Evolutionary conservation across 768 basidiomycete genomes (phyloP).

Genomic region (Nevesoporus exiguus): DNA sequence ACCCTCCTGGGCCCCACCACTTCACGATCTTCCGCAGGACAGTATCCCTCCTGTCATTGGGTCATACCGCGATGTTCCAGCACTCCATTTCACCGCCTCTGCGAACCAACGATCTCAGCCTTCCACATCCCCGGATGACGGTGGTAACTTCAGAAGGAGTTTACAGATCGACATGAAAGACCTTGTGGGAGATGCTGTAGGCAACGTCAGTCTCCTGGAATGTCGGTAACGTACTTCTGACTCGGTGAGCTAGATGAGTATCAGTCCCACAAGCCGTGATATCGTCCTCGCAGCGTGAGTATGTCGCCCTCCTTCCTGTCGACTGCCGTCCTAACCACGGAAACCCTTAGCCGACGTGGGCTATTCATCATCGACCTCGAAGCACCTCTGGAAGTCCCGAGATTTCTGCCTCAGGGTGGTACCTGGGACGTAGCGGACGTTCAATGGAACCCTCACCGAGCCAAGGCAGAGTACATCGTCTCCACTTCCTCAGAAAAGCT

Average conservation of each 20-base stretch:
- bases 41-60: constrained; percentile 14
- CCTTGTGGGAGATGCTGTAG: constrained; percentile 77
- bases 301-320: background rate
- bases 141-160: constrained; percentile 53
- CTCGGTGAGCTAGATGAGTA: constrained; percentile 67
- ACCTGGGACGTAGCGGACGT: constrained; percentile 95
- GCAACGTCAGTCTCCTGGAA: constrained; percentile 54
- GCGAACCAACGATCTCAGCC: constrained; percentile 14
- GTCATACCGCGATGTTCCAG: constrained; percentile 31
- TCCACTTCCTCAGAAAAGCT: constrained; percentile 88
- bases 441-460: constrained; percentile 86
- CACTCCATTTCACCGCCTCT: constrained; percentile 16
- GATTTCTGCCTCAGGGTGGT: constrained; percentile 94
- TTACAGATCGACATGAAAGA: constrained; percentile 78
- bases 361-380: constrained; percentile 95
- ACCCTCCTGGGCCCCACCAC: constrained; percentile 33
- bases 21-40: constrained; percentile 27
- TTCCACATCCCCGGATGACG: constrained; percentile 47
- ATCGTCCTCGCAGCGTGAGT: constrained; percentile 85
- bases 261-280: constrained; percentile 84
- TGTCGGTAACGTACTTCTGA: background rate
- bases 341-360: constrained; percentile 62
- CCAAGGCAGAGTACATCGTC: constrained; percentile 75
- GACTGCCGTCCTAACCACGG: background rate
- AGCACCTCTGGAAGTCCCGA: constrained; percentile 78